A percentile compares a stretch with the other conserved stretches of the same genome.
Evolutionary conservation across 345 rosid species (phyloP).

Genomic region (Litchi chinensis): DNA sequence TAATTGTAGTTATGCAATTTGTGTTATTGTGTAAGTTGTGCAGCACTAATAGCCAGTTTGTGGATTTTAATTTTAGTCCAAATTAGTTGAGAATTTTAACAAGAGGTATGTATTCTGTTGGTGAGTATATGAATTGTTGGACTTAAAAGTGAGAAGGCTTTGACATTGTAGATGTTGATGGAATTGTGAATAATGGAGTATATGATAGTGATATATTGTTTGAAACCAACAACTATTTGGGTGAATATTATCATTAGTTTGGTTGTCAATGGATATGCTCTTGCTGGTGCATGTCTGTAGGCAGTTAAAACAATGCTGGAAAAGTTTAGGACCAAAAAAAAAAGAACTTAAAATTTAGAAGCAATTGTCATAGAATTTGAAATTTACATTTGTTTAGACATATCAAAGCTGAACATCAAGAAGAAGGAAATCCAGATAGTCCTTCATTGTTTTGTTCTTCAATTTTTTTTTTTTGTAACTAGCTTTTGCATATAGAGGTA

Average conservation of each 20-base stretch:
- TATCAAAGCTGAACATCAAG: neutral
- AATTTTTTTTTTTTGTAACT: neutral
- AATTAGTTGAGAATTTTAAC: neutral
- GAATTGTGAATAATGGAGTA: neutral
- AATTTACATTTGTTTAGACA: neutral
- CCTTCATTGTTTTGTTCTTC: neutral
- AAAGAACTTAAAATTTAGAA: neutral
- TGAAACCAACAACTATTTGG: neutral
- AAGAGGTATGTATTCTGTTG: neutral
- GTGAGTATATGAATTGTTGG: neutral
- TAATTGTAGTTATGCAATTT: neutral
- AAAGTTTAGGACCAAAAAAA: neutral
- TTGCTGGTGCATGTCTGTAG: neutral
- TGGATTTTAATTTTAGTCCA: conserved; percentile 4
- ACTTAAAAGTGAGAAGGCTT: neutral
- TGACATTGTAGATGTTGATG: neutral
- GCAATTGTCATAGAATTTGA: neutral
- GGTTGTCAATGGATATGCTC: neutral
- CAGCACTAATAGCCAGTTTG: neutral
- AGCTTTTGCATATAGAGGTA: neutral
- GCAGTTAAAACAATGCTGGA: neutral
- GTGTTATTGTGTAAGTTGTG: neutral
- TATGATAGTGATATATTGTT: neutral
- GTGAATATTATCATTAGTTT: neutral
- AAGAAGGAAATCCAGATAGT: neutral